phyloP scores from a whole-genome alignment of 768 basidiomycete genomes.

The Crassisporium funariophilum region DNA sequence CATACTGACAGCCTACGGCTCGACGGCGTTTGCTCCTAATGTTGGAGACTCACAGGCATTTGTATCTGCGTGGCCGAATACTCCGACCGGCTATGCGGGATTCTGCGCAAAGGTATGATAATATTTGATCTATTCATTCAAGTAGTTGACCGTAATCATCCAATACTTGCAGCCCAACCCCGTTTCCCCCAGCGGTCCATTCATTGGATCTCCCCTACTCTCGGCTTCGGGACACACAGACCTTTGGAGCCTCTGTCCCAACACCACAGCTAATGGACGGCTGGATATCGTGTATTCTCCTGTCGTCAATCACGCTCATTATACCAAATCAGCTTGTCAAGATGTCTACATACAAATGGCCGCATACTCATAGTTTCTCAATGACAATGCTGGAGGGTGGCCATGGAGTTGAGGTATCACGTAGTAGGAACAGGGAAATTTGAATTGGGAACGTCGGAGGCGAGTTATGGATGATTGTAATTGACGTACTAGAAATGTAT shows the following conservation, averaged over 20 bases:
- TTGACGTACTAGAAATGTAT: too few relatives aligned
- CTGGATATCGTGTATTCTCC: conserved; percentile 31
- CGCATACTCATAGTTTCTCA: too few relatives aligned
- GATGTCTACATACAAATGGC: too few relatives aligned
- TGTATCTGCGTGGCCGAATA: conserved; percentile 15
- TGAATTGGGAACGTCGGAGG: too few relatives aligned
- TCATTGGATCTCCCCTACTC: conserved; percentile 21
- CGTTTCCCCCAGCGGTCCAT: conserved; percentile 17
- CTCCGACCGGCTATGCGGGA: conserved; percentile 13
- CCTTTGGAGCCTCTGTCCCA: conserved; percentile 27
- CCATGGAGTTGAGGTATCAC: too few relatives aligned
- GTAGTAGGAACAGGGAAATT: too few relatives aligned
- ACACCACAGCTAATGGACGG: conserved; percentile 22
- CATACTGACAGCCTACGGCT: conserved; percentile 13
- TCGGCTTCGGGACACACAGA: conserved; percentile 17
- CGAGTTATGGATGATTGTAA: too few relatives aligned
- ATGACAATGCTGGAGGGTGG: too few relatives aligned
- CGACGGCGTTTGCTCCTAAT: conserved; percentile 9
- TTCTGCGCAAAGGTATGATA: conserved; percentile 23
- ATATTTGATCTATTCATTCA: too few relatives aligned
- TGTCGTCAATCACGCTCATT: conserved; percentile 25
- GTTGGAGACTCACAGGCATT: conserved; percentile 21
- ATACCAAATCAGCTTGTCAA: too few relatives aligned
- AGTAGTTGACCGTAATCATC: too few relatives aligned
- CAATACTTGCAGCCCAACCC: conserved; percentile 22